Conservation (phyloP, 305 asterid species). For the Fraxinus sp. region DNA sequence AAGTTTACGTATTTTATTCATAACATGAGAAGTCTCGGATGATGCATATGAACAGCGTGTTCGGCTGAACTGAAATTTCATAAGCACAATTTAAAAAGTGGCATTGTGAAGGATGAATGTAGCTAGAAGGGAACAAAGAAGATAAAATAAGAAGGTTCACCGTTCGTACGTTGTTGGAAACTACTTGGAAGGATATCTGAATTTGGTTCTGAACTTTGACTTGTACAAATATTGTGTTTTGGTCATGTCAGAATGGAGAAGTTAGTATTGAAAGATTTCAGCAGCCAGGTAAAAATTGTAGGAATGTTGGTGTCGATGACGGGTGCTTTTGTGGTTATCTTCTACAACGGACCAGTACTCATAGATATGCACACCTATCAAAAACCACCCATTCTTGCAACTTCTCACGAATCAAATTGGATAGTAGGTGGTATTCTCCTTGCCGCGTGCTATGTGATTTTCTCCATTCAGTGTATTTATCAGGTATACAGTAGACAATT, state of each 20-base stretch:
- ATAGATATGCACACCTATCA: neutral
- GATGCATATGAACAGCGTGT: neutral
- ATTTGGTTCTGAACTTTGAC: neutral
- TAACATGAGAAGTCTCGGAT: neutral
- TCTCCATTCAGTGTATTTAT: conserved; percentile 11
- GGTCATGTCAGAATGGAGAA: conserved; percentile 37
- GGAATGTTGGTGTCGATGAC: conserved; percentile 34
- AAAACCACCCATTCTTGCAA: neutral
- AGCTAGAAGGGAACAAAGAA: no score
- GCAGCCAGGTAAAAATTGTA: conserved; percentile 33
- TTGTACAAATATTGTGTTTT: neutral
- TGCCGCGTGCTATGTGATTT: neutral
- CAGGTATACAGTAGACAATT: conserved; percentile 8
- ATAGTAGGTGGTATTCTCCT: conserved; percentile 21
- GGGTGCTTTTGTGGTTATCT: conserved; percentile 36
- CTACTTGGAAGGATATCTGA: neutral
- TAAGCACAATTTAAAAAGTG: neutral
- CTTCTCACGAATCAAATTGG: conserved; percentile 12
- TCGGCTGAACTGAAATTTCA: neutral
- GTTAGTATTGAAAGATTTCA: conserved; percentile 22
- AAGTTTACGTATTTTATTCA: neutral
- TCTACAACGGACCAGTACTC: conserved; percentile 29
- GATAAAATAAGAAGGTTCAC: no score
- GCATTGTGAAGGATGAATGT: no score
- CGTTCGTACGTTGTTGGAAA: no score